Base-by-base conservation (phyloP, 139 green algal genomes). In the Coelastrella sp. region DNA sequence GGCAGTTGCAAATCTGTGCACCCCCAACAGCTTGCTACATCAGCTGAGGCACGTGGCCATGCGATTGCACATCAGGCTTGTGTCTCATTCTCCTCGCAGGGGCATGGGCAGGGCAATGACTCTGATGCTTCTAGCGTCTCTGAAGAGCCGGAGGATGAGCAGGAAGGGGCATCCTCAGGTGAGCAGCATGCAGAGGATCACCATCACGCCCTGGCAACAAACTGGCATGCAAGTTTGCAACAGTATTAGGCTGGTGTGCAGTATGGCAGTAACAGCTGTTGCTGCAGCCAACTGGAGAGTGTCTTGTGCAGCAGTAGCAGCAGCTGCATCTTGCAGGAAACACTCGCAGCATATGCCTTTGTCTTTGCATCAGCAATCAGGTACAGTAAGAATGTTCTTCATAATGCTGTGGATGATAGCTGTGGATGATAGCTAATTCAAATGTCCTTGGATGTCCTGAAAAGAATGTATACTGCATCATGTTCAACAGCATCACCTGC, bases 101-200 rank as follows among this genome's bases (percentile, higher is more conserved):
- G 78, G 19, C 58, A 27, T 15, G n/a, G 24, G 7, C 68, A 76
- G 68, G 68, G 15, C 3, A 25, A 79, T 49, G 65, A 87, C 4
- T 14, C 82, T 6, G 65, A 79, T 58, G 65, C 65, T 20, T 66
- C 65, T 27, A 87, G 82, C 14, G 35, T 27, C 8, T 87, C 82
- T 57, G 82, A 87, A 35, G 82, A 78, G 82, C 49, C 15, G 7
- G 82, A 87, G 22, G 82, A 87, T 19, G 82, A 87, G 7, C 63
- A 15, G 8, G 82, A 79, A n/a, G 27, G 78, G 4, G 82, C 27
- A 20, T 68, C 59, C 11, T 87, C 82, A 79, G 82, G 82, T 87
- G 81, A 24, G 81, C 81, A 75, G 61, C 59, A 56, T 57, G 22
- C 27, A 65, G 19, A 25, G 27, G 1, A 49, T 49, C 35, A 49